These are phyloP conservation scores for Phytophthora aleatoria DNA, from an alignment of 352 stramenopile genomes.

Conservation along the genomic window DNA sequence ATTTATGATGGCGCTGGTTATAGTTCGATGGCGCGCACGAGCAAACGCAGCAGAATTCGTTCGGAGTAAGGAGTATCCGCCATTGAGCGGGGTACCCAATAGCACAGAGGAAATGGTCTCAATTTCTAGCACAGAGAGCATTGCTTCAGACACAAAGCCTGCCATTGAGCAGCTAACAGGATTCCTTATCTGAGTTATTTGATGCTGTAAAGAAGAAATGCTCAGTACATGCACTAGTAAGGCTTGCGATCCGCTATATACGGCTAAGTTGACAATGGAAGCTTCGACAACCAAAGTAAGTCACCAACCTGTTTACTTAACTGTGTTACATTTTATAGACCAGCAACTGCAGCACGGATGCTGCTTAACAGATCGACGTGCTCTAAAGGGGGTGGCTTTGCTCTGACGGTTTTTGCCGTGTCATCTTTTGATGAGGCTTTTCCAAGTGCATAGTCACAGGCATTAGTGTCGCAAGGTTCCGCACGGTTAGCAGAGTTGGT, in stretches of 20 bases:
- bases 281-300: neutral
- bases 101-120: conserved; percentile 14
- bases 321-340: conserved; percentile 21
- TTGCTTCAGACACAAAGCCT: neutral
- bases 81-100: conserved; percentile 5
- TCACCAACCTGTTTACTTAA: neutral
- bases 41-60: neutral
- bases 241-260: too few relatives aligned
- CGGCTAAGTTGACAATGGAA: too few relatives aligned
- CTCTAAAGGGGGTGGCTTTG: conserved; percentile 15
- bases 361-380: conserved; percentile 43
- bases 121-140: conserved; percentile 12
- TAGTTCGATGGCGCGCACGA: conserved; percentile 15
- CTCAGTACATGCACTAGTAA: too few relatives aligned
- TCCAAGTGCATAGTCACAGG: conserved; percentile 51
- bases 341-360: conserved; percentile 52
- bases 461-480: conserved; percentile 12
- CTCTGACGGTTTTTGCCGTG: conserved; percentile 9
- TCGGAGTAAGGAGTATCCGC: conserved; percentile 5
- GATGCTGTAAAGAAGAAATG: too few relatives aligned
- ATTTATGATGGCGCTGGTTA: conserved; percentile 14
- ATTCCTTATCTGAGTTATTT: conserved; percentile 9
- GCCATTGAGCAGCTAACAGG: conserved; percentile 3
- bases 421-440: conserved; percentile 22
- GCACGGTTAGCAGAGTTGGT: conserved; percentile 50